Evolutionary conservation across 805 yeast genomes (phyloP).

Genomic region (Ogataea naganishii): DNA sequence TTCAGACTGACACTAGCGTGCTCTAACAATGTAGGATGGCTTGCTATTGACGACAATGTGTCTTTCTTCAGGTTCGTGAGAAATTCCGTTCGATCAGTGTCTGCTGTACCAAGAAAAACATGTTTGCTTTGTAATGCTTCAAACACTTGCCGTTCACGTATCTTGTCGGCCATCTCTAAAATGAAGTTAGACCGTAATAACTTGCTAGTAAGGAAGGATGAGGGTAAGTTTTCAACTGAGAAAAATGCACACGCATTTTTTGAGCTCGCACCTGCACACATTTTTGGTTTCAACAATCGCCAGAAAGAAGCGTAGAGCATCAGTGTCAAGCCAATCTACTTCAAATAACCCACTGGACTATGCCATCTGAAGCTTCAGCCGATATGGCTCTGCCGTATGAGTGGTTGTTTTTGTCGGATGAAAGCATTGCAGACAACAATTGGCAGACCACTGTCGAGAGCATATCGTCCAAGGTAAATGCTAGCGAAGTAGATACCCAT

Average conservation of each 20-base stretch:
- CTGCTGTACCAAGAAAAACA: conserved; percentile 69
- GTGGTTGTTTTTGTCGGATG: conserved; percentile 6
- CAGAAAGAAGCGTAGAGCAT: too few species aligned
- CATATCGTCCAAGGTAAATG: too few species aligned
- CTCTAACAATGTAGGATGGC: conserved; percentile 45
- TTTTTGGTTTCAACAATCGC: too few species aligned
- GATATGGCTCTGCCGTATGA: not conserved
- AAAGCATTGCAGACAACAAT: conserved; percentile 1
- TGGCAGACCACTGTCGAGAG: conserved; percentile 5
- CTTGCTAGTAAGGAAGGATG: not conserved
- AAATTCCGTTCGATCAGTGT: conserved; percentile 66
- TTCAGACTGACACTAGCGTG: conserved; percentile 46
- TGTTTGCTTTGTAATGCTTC: conserved; percentile 52
- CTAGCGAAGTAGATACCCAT: conserved; percentile 5
- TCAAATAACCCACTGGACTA: too few species aligned
- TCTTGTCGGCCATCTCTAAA: conserved; percentile 49
- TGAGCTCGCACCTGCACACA: too few species aligned
- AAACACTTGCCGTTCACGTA: conserved; percentile 49
- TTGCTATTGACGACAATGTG: conserved; percentile 51
- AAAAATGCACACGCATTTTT: too few species aligned
- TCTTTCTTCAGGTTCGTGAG: conserved; percentile 58
- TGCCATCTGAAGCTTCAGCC: too few species aligned
- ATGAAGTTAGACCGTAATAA: too few species aligned
- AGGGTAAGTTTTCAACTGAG: conserved; percentile 1
- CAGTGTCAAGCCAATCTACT: too few species aligned